phyloP scores from a whole-genome alignment of 2,329 filamentous ascomycete species.

The Corynespora cassiicola region DNA sequence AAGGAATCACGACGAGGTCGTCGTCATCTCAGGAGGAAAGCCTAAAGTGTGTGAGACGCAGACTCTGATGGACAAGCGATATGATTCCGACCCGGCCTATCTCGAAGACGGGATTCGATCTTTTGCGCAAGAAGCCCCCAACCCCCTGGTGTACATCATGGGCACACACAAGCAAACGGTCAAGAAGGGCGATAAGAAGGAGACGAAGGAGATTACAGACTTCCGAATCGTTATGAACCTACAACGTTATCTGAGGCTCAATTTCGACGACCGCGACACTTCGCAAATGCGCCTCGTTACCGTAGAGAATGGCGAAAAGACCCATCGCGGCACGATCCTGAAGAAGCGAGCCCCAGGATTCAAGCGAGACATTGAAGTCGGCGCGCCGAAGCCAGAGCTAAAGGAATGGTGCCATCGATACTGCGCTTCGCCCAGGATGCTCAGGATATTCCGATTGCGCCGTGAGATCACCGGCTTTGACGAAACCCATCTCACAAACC shows the following conservation, averaged over 20 bases:
- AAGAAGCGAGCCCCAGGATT: constrained; percentile 57
- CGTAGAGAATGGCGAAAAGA: constrained; percentile 65
- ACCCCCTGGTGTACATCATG: constrained; percentile 46
- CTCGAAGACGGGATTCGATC: constrained; percentile 35
- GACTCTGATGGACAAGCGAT: constrained; percentile 35
- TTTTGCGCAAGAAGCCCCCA: constrained; percentile 34
- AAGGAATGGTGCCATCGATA: constrained; percentile 73
- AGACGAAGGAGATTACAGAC: constrained; percentile 42
- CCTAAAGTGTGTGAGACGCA: constrained; percentile 32
- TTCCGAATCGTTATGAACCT: constrained; percentile 46
- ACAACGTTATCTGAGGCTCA: constrained; percentile 30
- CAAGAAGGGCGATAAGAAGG: constrained; percentile 42
- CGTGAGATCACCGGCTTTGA: constrained; percentile 67
- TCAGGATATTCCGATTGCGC: constrained; percentile 59
- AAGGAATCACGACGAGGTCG: constrained; percentile 31
- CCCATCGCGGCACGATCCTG: constrained; percentile 69
- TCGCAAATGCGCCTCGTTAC: constrained; percentile 45
- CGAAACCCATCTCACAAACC: constrained; percentile 56
- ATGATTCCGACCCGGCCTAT: constrained; percentile 39
- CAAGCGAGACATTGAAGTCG: constrained; percentile 55
- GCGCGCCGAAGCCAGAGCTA: constrained; percentile 48
- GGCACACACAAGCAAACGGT: constrained; percentile 45
- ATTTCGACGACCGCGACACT: constrained; percentile 22
- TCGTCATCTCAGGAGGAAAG: constrained; percentile 30
- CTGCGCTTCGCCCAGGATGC: constrained; percentile 62